Percentiles rank a stretch among this genome's conserved stretches.
Conservation (phyloP, 176 grass and related monocot genomes). For the Oryza coarctata region DNA sequence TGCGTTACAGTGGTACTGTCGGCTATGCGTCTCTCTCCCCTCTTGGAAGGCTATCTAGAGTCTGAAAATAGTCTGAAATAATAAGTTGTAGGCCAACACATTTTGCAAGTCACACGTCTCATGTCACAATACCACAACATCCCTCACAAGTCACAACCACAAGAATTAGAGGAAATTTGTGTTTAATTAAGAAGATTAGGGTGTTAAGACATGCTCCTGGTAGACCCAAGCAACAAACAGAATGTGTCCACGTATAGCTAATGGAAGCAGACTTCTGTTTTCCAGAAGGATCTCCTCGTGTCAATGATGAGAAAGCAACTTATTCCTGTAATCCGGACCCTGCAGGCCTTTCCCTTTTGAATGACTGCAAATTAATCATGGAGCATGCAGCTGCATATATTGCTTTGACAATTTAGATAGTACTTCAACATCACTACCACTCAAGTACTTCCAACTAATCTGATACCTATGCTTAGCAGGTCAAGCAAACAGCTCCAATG, state of each 20-base stretch:
- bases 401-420: constrained; percentile 10
- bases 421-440: neutral
- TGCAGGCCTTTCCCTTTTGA: constrained; percentile 19
- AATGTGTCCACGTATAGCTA: neutral
- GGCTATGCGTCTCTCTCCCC: neutral
- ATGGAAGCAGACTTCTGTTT: neutral
- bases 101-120: neutral
- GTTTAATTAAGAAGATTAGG: neutral
- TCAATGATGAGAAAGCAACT: constrained; percentile 20
- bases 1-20: neutral
- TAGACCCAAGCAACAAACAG: neutral
- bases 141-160: neutral
- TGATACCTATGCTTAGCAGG: neutral
- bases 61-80: neutral
- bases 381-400: neutral
- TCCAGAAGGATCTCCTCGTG: constrained; percentile 13
- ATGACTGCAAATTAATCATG: neutral
- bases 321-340: constrained; percentile 2
- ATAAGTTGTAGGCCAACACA: neutral
- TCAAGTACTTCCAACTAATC: neutral
- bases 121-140: neutral
- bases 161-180: neutral
- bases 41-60: neutral
- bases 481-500: neutral
- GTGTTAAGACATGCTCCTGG: neutral